Evolutionary conservation across 805 yeast species (phyloP), one percentile per base, ranked within the genome.

Genomic region (Grigorovia jiainica): DNA sequence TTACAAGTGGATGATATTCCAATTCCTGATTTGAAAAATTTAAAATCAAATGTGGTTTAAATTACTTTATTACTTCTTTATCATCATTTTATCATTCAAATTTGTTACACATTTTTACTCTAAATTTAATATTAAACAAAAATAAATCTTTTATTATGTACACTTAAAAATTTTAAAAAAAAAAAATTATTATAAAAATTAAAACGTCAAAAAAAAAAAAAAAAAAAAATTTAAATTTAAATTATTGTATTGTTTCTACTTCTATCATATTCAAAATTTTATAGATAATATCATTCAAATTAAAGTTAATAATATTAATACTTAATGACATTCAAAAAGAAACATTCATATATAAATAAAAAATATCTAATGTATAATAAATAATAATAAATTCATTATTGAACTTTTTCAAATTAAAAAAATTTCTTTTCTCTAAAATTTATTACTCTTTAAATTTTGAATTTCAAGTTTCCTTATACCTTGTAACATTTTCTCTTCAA

Each of bases 401-500:
- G 31, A 27, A 10, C 31, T 27, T 27, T 13, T 27, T 13, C n/a
- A n/a, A n/a, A n/a, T n/a, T n/a, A n/a, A n/a, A n/a, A n/a, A n/a
- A n/a, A n/a, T n/a, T n/a, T n/a, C n/a, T n/a, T n/a, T n/a, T n/a
- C n/a, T n/a, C n/a, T n/a, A 71, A 52, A 76, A 79, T 52, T 74
- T 75, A 5, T 75, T 76, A 13, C 64, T 57, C 46, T 65, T 65
- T 15, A 63, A 55, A 10, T 72, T 73, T 40, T 69, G 71, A 38
- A 64, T 63, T 15, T 69, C 67, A 4, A 74, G 73, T 38, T 66
- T 63, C 46, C 71, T 73, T 17, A 79, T 60, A 2, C 82, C 87
- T 45, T 71, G 76, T 6, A 76, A 64, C 52, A 79, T 74, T 34
- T 68, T 64, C 32, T 69, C 71, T 40, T 78, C 73, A 29, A 83